Evolutionary conservation across 495 filamentous ascomycete species (phyloP).

Genomic region (Neurospora sp.): DNA sequence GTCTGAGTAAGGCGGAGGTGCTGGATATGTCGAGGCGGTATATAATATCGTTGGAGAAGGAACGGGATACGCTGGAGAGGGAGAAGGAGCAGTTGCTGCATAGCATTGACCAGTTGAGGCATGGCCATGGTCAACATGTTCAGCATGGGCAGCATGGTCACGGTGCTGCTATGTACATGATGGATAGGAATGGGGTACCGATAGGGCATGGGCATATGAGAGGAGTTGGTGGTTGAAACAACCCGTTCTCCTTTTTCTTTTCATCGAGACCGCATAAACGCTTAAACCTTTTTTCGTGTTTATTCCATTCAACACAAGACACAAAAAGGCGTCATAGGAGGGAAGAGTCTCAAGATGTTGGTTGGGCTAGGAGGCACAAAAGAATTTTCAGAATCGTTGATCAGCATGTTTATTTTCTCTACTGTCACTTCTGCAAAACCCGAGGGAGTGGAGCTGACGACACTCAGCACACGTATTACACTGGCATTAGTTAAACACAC

Average conservation of each 20-base stretch:
- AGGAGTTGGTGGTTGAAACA: not conserved
- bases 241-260: not conserved
- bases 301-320: not conserved
- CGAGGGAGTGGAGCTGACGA: not conserved
- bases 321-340: not conserved
- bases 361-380: not conserved
- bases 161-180: not conserved
- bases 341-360: not conserved
- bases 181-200: not conserved
- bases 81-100: slow-evolving; percentile 25
- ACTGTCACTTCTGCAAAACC: not conserved
- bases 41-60: slow-evolving; percentile 30
- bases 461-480: not conserved
- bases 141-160: not conserved
- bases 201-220: not conserved
- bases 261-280: not conserved
- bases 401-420: too few species aligned
- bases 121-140: not conserved
- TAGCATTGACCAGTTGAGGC: slow-evolving; percentile 18
- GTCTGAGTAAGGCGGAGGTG: slow-evolving; percentile 38
- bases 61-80: slow-evolving; percentile 23
- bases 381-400: not conserved
- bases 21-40: slow-evolving; percentile 34
- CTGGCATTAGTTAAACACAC: not conserved
- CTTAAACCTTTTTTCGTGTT: not conserved